Conservation (phyloP, 352 stramenopile species). For the Phytophthora sojae region DNA sequence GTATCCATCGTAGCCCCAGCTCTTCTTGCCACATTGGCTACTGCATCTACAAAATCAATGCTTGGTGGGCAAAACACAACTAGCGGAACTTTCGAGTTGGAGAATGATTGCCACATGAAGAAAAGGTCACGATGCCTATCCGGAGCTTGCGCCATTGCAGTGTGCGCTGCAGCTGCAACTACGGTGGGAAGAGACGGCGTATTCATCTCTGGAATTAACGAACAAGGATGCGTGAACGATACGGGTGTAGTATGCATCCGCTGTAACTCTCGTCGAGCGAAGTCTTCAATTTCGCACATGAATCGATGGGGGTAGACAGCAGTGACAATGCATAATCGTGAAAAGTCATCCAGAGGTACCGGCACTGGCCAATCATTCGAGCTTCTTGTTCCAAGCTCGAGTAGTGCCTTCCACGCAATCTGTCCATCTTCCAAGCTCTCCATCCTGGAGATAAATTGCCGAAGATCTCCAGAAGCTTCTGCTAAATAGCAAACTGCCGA, state of each 20-base stretch:
- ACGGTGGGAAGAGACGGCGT: conserved; percentile 21
- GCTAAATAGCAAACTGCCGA: conserved; percentile 41
- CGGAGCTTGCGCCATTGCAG: conserved; percentile 12
- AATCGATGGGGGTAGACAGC: conserved; percentile 36
- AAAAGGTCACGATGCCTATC: conserved; percentile 23
- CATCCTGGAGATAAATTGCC: conserved; percentile 39
- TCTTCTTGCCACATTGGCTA: conserved; percentile 36
- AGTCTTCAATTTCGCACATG: conserved; percentile 43
- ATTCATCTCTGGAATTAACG: conserved; percentile 2
- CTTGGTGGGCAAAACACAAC: conserved; percentile 38
- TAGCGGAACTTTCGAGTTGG: conserved; percentile 39
- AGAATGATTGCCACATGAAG: conserved; percentile 52
- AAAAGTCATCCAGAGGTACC: conserved; percentile 25
- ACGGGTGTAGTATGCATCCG: conserved; percentile 19
- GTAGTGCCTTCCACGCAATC: conserved; percentile 32
- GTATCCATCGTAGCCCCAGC: conserved; percentile 48
- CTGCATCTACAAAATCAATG: conserved; percentile 46
- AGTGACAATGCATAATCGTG: conserved; percentile 35
- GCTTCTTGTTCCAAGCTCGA: conserved; percentile 13
- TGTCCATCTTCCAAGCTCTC: conserved; percentile 14
- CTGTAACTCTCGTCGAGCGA: conserved; percentile 23
- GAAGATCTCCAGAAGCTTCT: conserved; percentile 31
- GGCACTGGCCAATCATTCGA: conserved; percentile 17
- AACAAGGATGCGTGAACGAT: background rate
- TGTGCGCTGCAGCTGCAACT: conserved; percentile 24